phyloP scores from a whole-genome alignment of 2,329 filamentous ascomycete species.

The Monilinia aucupariae region DNA sequence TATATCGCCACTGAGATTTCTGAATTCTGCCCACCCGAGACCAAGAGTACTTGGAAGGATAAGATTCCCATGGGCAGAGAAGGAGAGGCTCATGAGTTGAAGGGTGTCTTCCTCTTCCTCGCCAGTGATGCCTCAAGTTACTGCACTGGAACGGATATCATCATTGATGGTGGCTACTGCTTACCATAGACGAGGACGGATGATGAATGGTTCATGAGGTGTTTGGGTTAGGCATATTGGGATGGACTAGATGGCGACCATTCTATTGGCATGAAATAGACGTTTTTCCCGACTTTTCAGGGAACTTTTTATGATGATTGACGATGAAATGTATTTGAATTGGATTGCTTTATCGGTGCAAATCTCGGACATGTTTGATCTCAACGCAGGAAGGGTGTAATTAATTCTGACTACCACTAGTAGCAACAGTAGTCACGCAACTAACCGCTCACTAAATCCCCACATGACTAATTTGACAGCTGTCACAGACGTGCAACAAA shows the following conservation, averaged over 20 bases:
- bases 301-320: background rate
- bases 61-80: conserved; percentile 79
- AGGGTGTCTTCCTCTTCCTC: conserved; percentile 77
- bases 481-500: conserved; percentile 10
- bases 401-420: too few relatives aligned
- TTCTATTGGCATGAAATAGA: background rate
- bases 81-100: conserved; percentile 67
- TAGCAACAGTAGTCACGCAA: too few relatives aligned
- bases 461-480: background rate
- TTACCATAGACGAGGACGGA: conserved; percentile 6
- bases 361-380: background rate
- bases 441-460: background rate
- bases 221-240: conserved; percentile 2
- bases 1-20: conserved; percentile 73
- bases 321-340: background rate
- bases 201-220: conserved; percentile 8
- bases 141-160: conserved; percentile 68
- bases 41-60: conserved; percentile 67
- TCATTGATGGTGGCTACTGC: conserved; percentile 51
- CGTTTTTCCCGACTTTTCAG: background rate
- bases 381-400: too few relatives aligned
- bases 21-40: conserved; percentile 57
- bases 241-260: background rate
- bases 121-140: conserved; percentile 79
- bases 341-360: background rate